A percentile compares a stretch with the other conserved stretches of the same genome.
Evolutionary conservation across 805 yeast species (phyloP).

Genomic region (Saturnispora galanensis): DNA sequence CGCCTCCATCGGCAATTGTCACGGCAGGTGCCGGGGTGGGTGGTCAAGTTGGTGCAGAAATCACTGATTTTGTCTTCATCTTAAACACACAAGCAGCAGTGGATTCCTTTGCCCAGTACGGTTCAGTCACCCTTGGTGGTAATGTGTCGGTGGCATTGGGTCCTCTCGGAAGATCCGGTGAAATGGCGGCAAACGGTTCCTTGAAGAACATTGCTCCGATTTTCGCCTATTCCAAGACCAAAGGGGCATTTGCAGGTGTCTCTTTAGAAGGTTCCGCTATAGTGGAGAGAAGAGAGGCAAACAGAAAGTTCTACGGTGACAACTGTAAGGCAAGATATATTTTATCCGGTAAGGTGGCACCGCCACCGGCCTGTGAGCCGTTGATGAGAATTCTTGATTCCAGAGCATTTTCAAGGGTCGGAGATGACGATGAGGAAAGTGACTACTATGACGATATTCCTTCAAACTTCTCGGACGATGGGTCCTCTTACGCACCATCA

Average conservation of each 20-base stretch:
- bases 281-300: conserved; percentile 95
- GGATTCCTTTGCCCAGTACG: conserved; percentile 85
- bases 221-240: conserved; percentile 88
- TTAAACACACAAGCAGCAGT: conserved; percentile 83
- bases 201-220: conserved; percentile 80
- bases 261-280: conserved; percentile 94
- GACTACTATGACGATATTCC: conserved; percentile 73
- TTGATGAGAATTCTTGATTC: conserved; percentile 79
- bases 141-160: conserved; percentile 95
- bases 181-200: conserved; percentile 93
- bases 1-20: conserved; percentile 91
- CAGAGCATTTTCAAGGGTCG: conserved; percentile 58
- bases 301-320: conserved; percentile 86
- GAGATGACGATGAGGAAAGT: conserved; percentile 40
- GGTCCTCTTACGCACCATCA: conserved; percentile 29
- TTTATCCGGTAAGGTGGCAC: conserved; percentile 77
- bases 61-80: conserved; percentile 93
- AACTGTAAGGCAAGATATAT: conserved; percentile 82
- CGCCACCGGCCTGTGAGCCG: conserved; percentile 87
- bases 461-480: conserved; percentile 51
- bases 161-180: conserved; percentile 94
- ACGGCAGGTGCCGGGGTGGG: conserved; percentile 99
- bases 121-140: conserved; percentile 92
- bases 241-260: conserved; percentile 95
- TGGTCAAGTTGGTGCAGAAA: conserved; percentile 93